Conservation (phyloP, 2,329 filamentous ascomycete genomes). For the Domatiomyces globalis region DNA sequence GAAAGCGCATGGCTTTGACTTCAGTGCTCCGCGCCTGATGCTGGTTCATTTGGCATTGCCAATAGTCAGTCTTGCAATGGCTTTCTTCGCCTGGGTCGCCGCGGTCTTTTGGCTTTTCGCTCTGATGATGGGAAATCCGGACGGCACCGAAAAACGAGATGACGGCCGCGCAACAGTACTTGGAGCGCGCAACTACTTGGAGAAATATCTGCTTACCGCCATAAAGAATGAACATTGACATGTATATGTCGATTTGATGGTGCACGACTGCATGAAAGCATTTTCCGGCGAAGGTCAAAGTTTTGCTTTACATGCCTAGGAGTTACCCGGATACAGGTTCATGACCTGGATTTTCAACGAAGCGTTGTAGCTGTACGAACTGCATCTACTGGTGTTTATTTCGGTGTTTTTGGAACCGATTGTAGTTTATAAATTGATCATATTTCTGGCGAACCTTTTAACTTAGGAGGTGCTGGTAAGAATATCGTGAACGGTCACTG, state of each 20-base stretch:
- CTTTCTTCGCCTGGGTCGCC: conserved; percentile 44
- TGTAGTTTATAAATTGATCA: no score
- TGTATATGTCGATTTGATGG: not conserved
- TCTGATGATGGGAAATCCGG: conserved; percentile 47
- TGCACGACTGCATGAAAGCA: not conserved
- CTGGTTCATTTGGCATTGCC: conserved; percentile 42
- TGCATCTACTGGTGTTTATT: no score
- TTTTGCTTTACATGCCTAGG: not conserved
- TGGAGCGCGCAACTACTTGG: conserved; percentile 46
- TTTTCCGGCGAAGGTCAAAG: not conserved
- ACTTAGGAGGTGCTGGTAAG: no score
- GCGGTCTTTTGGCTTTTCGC: conserved; percentile 50
- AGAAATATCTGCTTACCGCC: conserved; percentile 38
- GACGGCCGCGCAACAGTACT: conserved; percentile 48
- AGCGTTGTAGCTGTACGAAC: not conserved
- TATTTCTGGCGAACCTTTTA: no score
- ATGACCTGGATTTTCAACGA: not conserved
- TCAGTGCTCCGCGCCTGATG: conserved; percentile 33
- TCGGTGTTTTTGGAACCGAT: no score
- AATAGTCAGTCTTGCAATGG: conserved; percentile 41
- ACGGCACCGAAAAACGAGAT: conserved; percentile 44
- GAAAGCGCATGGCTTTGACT: conserved; percentile 19
- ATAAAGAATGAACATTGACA: conserved; percentile 7
- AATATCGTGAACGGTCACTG: no score
- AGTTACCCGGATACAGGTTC: not conserved